Base-by-base conservation (phyloP, 257 asterid genomes). In the Solanum chiquidenum region DNA sequence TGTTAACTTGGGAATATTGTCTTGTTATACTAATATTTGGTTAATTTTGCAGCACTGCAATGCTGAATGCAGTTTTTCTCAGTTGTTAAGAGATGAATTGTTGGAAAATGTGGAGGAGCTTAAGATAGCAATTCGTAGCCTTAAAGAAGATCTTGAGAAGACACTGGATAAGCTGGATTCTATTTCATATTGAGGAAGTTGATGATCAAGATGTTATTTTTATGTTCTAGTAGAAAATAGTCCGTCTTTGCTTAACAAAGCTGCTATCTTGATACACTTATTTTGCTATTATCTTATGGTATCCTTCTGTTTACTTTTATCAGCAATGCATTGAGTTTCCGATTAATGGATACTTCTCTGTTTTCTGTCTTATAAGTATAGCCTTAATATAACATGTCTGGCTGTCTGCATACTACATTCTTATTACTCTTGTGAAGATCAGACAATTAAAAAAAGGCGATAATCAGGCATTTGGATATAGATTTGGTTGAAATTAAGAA, bases 1-100 rank as follows among this genome's bases (percentile, higher is more conserved):
- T 42, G 25, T 4, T 0, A 13, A 13, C n/a, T 2, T 27, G 1
- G 5, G 14, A 7, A 20, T 3, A 0, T 25, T 6, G 0, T 18
- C 3, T 1, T 82, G 42, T 10, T 31, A 6, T 16, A 10, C 40
- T 82, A 12, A 18, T 29, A 2, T 18, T 8, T 1, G 2, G 5
- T 80, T 80, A 5, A 46, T 49, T 46, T 18, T 80, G 85, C 85
- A 46, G 85, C 44, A 18, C n/a, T 80, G 85, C 60, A 80, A 80
- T 3, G 13, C 42, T 27, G 69, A 46, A 2, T 80, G 69, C 52
- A 38, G 60, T 40, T 76, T 76, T 40, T 27, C 83, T n/a, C 21
- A 3, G 83, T 6, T n/a, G 83, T n/a, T n/a, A 12, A 40, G 35
- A 12, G 34, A 31, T 3, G 60, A 76, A 12, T 13, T 44, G 68